Evolutionary conservation across 345 rosid species (phyloP), one percentile per base, ranked within the genome.

Genomic region (Trapa bicornis): DNA sequence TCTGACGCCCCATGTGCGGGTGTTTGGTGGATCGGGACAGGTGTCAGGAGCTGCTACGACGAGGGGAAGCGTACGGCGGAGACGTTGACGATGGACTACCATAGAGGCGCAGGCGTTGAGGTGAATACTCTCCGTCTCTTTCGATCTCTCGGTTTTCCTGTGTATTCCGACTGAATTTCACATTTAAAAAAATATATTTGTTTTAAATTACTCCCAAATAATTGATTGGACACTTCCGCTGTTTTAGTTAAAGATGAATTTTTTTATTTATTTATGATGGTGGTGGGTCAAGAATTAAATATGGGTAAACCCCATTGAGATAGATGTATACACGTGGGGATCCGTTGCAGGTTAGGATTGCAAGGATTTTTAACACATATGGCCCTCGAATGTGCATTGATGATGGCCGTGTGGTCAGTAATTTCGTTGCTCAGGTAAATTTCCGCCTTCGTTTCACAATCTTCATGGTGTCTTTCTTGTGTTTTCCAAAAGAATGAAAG

Each of bases 311-410:
- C 60, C 48, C 74, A 15, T 15, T 16, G 5, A 70, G 36, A 22
- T 4, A 70, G 36, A 22, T 4, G 52, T 37, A 12, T 60, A 13
- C 16, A 39, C 9, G 13, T 35, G 63, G 63, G 38, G 37, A 7
- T 33, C 14, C 11, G 48, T 45, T 45, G 13, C 1, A 92, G 97
- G 96, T 91, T 50, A 87, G 99, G 71, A 94, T 94, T 78, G 99
- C 99, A 42, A 80, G 97, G 67, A 94, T 91, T 65, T 94, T 94
- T 75, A 91, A 91, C 71, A 94, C 99, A 0, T 94, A 91, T 41
- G 99, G 99, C 32, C 99, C 99, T 17, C 83, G 99, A 22, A 94
- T 94, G 99, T 91, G 99, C 83, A 91, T 94, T 9, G 99, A 94
- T 64, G 99, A 94, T 56, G 99, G 99, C 64, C 96, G 97, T 67